Evolutionary conservation across 2,329 filamentous ascomycete genomes (phyloP).

Genomic region (Colletotrichum camelliae): DNA sequence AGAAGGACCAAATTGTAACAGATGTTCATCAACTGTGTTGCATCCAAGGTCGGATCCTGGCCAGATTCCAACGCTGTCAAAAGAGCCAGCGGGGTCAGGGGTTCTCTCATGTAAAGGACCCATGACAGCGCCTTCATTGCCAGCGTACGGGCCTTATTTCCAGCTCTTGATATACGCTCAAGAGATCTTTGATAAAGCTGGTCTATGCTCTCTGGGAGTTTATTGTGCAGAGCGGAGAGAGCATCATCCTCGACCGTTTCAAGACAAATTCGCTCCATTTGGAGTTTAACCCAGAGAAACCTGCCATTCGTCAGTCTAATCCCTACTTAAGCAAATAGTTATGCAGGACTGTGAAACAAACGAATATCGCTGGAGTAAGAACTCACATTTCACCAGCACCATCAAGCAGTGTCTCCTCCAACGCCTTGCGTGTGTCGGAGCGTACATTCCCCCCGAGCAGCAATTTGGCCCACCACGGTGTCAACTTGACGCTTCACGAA

Average conservation of each 20-base stretch:
- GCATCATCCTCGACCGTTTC: not conserved
- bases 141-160: not conserved
- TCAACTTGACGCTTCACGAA: not conserved
- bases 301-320: no score
- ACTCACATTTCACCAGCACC: not conserved
- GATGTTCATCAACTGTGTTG: not conserved
- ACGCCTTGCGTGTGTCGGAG: not conserved
- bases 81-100: not conserved
- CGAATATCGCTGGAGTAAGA: no score
- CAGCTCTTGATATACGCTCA: rapidly evolving
- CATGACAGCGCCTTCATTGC: not conserved
- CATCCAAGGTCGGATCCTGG: not conserved
- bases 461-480: not conserved
- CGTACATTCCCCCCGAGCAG: not conserved
- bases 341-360: no score
- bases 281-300: not conserved
- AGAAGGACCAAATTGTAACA: not conserved
- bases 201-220: not conserved
- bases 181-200: not conserved
- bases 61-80: not conserved
- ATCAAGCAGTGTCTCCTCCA: not conserved
- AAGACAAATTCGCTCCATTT: not conserved
- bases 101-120: not conserved
- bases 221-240: rapidly evolving
- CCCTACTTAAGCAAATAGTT: no score